phyloP scores from a whole-genome alignment of 2,329 filamentous ascomycete genomes.

The Aspergillus floridensis region DNA sequence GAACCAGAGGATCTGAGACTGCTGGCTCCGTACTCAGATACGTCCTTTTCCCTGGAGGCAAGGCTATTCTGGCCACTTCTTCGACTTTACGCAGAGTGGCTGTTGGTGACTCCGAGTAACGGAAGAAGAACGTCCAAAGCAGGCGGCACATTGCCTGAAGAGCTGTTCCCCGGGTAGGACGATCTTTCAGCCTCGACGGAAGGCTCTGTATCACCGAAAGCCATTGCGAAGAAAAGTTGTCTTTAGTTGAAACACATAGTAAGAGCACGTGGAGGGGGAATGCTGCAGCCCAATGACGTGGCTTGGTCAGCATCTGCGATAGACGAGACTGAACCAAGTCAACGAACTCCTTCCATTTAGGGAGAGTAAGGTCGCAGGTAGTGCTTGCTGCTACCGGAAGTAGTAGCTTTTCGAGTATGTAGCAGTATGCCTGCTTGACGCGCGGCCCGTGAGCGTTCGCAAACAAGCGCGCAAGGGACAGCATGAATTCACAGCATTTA shows the following conservation, averaged over 20 bases:
- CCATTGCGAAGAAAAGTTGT: slow-evolving; percentile 84
- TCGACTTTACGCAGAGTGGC: slow-evolving; percentile 76
- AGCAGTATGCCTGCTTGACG: slow-evolving; percentile 92
- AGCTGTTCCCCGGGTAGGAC: slow-evolving; percentile 71
- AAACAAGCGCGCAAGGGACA: slow-evolving; percentile 77
- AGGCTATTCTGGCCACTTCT: slow-evolving; percentile 79
- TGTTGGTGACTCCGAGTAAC: slow-evolving; percentile 68
- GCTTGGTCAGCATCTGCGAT: slow-evolving; percentile 82
- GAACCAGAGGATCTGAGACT: slow-evolving; percentile 86
- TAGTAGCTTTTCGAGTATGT: slow-evolving; percentile 81
- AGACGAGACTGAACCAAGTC: slow-evolving; percentile 74
- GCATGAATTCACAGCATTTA: slow-evolving; percentile 84
- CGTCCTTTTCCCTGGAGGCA: slow-evolving; percentile 76
- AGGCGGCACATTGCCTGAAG: slow-evolving; percentile 87
- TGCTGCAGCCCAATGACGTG: slow-evolving; percentile 83
- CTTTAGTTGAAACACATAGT: slow-evolving; percentile 81
- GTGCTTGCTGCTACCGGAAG: slow-evolving; percentile 83
- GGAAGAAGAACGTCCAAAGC: slow-evolving; percentile 92
- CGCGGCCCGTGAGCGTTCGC: slow-evolving; percentile 79
- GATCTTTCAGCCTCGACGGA: slow-evolving; percentile 80
- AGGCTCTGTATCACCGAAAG: slow-evolving; percentile 73
- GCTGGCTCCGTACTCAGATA: slow-evolving; percentile 77
- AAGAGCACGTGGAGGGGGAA: slow-evolving; percentile 86
- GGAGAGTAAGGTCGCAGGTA: slow-evolving; percentile 70
- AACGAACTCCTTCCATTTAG: slow-evolving; percentile 84